A percentile compares a stretch with the other conserved stretches of the same genome.
Evolutionary conservation across 371 early-diverging fungal species (phyloP).

Genomic region (Nematocida sp.): DNA sequence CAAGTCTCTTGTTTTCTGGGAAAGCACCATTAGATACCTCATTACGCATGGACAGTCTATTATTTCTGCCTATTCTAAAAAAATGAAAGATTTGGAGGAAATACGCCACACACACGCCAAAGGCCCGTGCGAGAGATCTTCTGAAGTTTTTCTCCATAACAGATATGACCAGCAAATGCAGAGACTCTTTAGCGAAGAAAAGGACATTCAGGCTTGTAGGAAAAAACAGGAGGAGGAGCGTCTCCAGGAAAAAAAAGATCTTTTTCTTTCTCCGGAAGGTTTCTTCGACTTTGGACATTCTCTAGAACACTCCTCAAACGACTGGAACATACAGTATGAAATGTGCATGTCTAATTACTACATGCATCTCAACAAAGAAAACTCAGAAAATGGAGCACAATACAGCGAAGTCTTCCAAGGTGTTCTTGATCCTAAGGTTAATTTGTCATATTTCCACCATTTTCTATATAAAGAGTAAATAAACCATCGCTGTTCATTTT

Average conservation of each 20-base stretch:
- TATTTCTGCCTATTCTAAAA: neutral
- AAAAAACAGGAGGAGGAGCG: neutral
- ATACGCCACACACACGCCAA: neutral
- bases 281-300: neutral
- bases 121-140: neutral
- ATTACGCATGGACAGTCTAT: neutral
- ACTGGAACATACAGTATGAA: neutral
- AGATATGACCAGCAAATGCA: neutral
- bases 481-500: too few species aligned
- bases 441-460: neutral
- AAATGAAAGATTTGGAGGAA: neutral
- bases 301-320: neutral
- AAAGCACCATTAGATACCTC: neutral
- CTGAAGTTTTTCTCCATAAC: neutral
- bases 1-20: neutral
- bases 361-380: neutral
- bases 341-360: constrained; percentile 4
- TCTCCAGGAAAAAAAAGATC: neutral
- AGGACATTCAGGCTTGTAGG: neutral
- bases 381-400: neutral
- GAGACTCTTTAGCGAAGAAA: neutral
- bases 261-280: neutral
- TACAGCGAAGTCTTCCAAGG: neutral
- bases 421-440: neutral
- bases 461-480: neutral